Base-by-base conservation (phyloP, 176 grass and related monocot species). In the Stipa capillata region DNA sequence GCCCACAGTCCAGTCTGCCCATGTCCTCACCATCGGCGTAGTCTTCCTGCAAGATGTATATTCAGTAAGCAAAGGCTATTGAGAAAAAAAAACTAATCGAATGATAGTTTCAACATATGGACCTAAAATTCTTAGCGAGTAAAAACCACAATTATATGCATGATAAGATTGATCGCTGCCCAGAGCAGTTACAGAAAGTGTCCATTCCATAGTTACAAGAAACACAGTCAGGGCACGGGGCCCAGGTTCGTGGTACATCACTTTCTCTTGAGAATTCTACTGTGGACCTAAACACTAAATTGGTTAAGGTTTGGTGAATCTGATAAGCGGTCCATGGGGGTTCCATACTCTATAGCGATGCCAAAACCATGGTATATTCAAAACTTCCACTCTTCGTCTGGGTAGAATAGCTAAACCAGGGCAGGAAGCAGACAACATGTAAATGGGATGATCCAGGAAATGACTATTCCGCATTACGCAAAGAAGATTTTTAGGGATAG, bases 1-100 rank as follows among this genome's bases (percentile, higher is more conserved):
- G 93, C 48, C 93, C 89, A 28, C 93, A 96, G 27, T 90, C 87
- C 60, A 96, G 42, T 45, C 84, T 89, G 47, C 92, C 85, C 78
- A 91, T 60, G 39, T 91, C 76, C 18, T 94, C 76, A 0, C 65
- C 88, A 43, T 74, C 76, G 0, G 45, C 69, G 42, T 94, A 94
- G 29, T 91, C 85, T 67, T 94, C 85, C 91, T 94, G 85, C 69
- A 84, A 86, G 18, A 47, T 70, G 18, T 25, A 60, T 32, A 14
- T 6, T 81, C 23, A 86, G 17, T 17, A 33, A 72, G 13, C 36
- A 56, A 56, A 34, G 27, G 2, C 7, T 28, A 29, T 28, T 40
- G 39, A 6, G 16, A 37, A 71, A 28, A 31, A 36, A 13, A 12
- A 8, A 44, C 15, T 17, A 9, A 9, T 55, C 12, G 49, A 55